These are phyloP conservation scores for Pleurotus tuber-regium DNA, from an alignment of 768 basidiomycete species.

Conservation along the genomic window DNA sequence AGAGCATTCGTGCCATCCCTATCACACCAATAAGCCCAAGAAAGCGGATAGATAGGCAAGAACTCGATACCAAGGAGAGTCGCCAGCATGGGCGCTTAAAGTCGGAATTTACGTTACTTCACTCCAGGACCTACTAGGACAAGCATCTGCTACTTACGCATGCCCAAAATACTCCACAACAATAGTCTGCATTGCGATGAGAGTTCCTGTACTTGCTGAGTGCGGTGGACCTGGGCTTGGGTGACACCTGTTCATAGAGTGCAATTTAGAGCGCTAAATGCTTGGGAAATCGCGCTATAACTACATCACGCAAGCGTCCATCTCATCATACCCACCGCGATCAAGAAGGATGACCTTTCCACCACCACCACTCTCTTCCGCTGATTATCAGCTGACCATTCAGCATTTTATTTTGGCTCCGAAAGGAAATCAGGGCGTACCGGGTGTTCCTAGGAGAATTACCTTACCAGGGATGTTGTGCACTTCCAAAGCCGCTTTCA, in stretches of 20 bases:
- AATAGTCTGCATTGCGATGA: slow-evolving; percentile 64
- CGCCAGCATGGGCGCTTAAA: slow-evolving; percentile 63
- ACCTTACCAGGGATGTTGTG: slow-evolving; percentile 65
- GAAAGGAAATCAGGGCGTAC: slow-evolving; percentile 29
- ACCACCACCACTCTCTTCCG: slow-evolving; percentile 75
- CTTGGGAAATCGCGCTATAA: no score
- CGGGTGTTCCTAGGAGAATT: slow-evolving; percentile 76
- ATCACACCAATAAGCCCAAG: slow-evolving; percentile 5
- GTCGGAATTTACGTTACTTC: slow-evolving; percentile 29
- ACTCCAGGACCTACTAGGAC: slow-evolving; percentile 5
- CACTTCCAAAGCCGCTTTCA: slow-evolving; percentile 64
- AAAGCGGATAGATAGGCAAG: slow-evolving; percentile 3
- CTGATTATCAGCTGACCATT: slow-evolving; percentile 32
- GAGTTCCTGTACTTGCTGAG: slow-evolving; percentile 48
- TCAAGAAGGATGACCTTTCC: slow-evolving; percentile 77
- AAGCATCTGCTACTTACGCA: slow-evolving; percentile 43
- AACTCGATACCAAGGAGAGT: slow-evolving; percentile 67
- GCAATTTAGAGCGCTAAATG: slow-evolving; percentile 2
- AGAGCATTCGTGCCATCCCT: slow-evolving; percentile 83
- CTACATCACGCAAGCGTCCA: slow-evolving; percentile 82
- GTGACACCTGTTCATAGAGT: slow-evolving; percentile 56
- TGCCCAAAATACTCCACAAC: slow-evolving; percentile 74
- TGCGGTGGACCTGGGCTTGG: slow-evolving; percentile 55
- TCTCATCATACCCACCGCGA: slow-evolving; percentile 72
- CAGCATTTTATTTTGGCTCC: neutral